Evolutionary conservation across 1,139 yeast genomes (phyloP), one percentile per base, ranked within the genome.

Genomic region (Lodderomyces elongisporus): DNA sequence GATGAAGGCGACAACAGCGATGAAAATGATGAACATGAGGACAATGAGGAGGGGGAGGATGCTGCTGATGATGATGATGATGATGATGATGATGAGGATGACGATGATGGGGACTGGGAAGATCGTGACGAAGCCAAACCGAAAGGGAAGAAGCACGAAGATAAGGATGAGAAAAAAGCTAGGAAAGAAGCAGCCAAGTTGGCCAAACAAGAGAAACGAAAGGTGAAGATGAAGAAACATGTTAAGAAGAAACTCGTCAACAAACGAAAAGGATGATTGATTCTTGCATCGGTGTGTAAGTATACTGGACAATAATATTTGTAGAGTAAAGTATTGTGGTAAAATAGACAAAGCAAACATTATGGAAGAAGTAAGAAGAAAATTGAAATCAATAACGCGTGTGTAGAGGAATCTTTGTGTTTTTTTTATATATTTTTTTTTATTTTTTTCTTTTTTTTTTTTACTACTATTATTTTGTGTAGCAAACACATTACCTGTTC

Each of bases 161-260:
- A 89, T 51, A 83, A 88, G 51, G 96, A 87, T 16, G 79, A 68
- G 0, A 91, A 89, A 56, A 85, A 82, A 51, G 80, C 77, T 31
- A 73, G 97, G 36, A 93, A 93, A 58, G 82, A 81, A 48, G 83
- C 81, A 16, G 81, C 87, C 14, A 91, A 87, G 54, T 83, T 79
- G 26, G 87, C 79, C 12, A 85, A 87, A 42, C 83, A 82, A 48
- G 97, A 89, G 48, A 88, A 85, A 62, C 72, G 98, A 39, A 81
- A 87, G 52, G 79, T 79, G 4, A 93, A 93, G 57, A 82, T 91
- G 80, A 91, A 91, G 58, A 93, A 93, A 58, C 87, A 85, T 57
- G 60, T 87, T 26, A 91, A 91, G 64, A 91, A 91, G 72, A 82
- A 81, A 54, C 60, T 82, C 28, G 68, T 81, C 5, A 77, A 68